phyloP scores from a whole-genome alignment of 108 stramenopile species.

The Seminavis robusta region DNA sequence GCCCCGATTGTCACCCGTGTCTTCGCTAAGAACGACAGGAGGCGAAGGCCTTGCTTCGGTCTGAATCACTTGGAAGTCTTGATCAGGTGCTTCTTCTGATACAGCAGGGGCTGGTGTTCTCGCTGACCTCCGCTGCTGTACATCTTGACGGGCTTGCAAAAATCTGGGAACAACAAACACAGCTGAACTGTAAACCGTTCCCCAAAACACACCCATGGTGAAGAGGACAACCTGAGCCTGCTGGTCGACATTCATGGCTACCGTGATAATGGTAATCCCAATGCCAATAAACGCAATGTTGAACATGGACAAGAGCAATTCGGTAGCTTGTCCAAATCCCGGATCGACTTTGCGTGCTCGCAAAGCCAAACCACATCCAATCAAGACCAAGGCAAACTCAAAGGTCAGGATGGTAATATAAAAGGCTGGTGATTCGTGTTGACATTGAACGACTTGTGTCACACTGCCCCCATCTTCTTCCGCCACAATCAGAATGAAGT shows the following conservation, averaged over 20 bases:
- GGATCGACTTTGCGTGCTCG: conserved; percentile 35
- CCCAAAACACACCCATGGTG: conserved; percentile 8
- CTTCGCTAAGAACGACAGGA: no score
- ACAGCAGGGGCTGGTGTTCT: no score
- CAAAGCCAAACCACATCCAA: conserved; percentile 37
- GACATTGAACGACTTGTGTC: conserved; percentile 17
- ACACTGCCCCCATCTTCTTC: conserved; percentile 14
- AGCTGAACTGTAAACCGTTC: conserved; percentile 2
- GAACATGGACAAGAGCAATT: conserved; percentile 48
- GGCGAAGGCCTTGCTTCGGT: no score
- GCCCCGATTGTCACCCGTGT: no score
- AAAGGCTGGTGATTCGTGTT: conserved; percentile 14
- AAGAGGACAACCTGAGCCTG: neutral
- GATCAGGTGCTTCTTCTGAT: no score
- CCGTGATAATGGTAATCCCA: neutral
- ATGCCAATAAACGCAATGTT: conserved; percentile 33
- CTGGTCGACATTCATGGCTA: neutral
- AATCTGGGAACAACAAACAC: conserved; percentile 10
- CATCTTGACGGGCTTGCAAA: neutral
- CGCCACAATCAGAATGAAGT: no score
- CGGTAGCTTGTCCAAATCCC: conserved; percentile 34
- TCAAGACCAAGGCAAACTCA: conserved; percentile 23
- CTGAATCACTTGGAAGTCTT: no score
- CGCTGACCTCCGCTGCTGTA: no score
- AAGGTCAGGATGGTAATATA: conserved; percentile 13